These are phyloP conservation scores for Ogataea polymorpha DNA, from an alignment of 805 yeast genomes.

Conservation along the genomic window DNA sequence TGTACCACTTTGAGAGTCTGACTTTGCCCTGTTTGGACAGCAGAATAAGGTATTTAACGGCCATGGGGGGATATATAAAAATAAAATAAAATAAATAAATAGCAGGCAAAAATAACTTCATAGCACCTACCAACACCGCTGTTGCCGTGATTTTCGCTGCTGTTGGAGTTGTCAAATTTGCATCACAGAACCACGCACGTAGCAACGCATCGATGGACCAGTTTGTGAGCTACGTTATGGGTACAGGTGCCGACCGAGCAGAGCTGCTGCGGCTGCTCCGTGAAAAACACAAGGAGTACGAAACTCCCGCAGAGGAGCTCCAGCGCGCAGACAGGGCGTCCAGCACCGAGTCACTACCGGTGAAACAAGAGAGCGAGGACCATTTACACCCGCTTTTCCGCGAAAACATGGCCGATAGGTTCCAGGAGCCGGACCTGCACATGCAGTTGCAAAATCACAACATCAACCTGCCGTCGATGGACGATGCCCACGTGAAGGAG, in stretches of 20 bases:
- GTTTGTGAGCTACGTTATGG: slow-evolving; percentile 17
- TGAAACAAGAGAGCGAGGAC: slow-evolving; percentile 2
- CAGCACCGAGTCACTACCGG: not conserved
- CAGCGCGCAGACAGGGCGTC: not conserved
- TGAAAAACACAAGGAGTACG: slow-evolving; percentile 9
- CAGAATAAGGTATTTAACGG: slow-evolving; percentile 73
- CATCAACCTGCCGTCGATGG: slow-evolving; percentile 2
- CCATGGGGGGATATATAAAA: slow-evolving; percentile 41
- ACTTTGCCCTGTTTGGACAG: slow-evolving; percentile 95
- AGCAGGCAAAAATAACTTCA: slow-evolving; percentile 8
- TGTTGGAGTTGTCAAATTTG: not conserved
- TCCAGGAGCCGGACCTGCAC: slow-evolving; percentile 10
- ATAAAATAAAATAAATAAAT: slow-evolving; percentile 2
- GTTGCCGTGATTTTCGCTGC: not conserved
- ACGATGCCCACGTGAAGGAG: slow-evolving; percentile 17
- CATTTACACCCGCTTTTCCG: slow-evolving; percentile 7
- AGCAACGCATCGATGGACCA: slow-evolving; percentile 14
- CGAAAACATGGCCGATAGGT: slow-evolving; percentile 10
- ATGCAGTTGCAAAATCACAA: not conserved
- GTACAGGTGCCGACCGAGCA: slow-evolving; percentile 15
- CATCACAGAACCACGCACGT: not conserved
- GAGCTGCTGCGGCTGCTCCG: slow-evolving; percentile 9
- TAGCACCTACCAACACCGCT: not conserved
- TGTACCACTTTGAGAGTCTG: slow-evolving; percentile 91
- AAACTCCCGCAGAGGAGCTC: not conserved